phyloP scores from a whole-genome alignment of 2,329 filamentous ascomycete species.

The Fusarium albosuccineum region DNA sequence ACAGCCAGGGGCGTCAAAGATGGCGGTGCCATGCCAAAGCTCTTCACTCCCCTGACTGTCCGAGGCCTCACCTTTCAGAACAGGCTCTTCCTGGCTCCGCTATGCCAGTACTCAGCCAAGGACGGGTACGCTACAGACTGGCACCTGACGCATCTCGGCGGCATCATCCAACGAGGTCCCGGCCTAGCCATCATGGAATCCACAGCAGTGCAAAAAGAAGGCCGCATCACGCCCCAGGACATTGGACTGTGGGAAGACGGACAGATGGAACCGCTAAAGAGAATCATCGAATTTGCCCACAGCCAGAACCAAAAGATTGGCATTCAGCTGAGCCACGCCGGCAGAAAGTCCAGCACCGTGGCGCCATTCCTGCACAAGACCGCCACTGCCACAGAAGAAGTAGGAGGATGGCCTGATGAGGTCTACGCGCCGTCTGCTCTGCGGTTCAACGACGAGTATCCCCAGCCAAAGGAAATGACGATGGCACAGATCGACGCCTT shows the following conservation, averaged over 20 bases:
- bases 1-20: neutral
- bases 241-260: neutral
- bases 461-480: neutral
- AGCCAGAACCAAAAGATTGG: slow-evolving; percentile 5
- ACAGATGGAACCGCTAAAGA: neutral
- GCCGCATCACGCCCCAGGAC: neutral
- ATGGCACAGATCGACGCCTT: neutral
- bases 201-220: neutral
- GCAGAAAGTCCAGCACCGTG: slow-evolving; percentile 11
- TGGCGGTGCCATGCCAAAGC: neutral
- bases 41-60: neutral
- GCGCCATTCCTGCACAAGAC: slow-evolving; percentile 12
- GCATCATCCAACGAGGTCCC: neutral
- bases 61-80: neutral
- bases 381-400: slow-evolving; percentile 6
- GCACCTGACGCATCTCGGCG: neutral
- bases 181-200: neutral
- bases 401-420: slow-evolving; percentile 9
- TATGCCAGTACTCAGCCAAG: neutral
- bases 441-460: neutral
- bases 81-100: neutral
- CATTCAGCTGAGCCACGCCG: slow-evolving; percentile 12
- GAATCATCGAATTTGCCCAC: slow-evolving; percentile 11
- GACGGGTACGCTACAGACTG: neutral
- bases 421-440: slow-evolving; percentile 8